These are phyloP conservation scores for Capsicum baccatum DNA, from an alignment of 257 asterid genomes.

Conservation along the genomic window DNA sequence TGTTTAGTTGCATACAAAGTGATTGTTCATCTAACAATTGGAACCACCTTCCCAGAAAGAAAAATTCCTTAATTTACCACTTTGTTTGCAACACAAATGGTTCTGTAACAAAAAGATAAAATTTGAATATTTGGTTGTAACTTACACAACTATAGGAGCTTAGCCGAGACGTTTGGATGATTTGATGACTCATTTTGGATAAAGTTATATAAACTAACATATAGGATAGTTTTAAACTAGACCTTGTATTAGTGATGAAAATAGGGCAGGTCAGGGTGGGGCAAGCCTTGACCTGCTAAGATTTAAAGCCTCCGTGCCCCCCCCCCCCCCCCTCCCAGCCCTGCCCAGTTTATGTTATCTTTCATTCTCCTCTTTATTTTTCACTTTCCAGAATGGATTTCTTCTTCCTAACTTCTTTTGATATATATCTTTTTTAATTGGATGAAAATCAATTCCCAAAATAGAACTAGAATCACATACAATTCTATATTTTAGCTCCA, in stretches of 20 bases:
- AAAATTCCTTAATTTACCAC: conserved; percentile 17
- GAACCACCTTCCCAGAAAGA: neutral
- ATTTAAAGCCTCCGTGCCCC: too few species aligned
- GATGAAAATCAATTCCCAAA: too few species aligned
- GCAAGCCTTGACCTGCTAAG: too few species aligned
- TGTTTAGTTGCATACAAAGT: neutral
- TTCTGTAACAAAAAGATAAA: neutral
- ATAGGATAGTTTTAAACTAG: neutral
- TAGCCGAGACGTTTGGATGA: neutral
- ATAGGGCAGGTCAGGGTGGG: too few species aligned
- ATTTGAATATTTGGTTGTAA: neutral
- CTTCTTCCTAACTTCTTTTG: too few species aligned
- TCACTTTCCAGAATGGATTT: too few species aligned
- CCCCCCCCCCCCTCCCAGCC: too few species aligned
- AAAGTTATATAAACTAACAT: neutral
- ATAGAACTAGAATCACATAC: too few species aligned
- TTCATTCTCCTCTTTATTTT: too few species aligned
- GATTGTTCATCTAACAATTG: neutral
- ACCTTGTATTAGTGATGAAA: neutral
- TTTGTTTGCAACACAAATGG: neutral
- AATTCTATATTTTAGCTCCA: too few species aligned
- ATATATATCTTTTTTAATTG: too few species aligned
- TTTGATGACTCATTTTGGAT: neutral
- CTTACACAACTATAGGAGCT: neutral
- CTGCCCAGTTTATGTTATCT: too few species aligned